These are phyloP conservation scores for Pleurotus salmoneostramineus DNA, from an alignment of 768 basidiomycete genomes.

Conservation along the genomic window DNA sequence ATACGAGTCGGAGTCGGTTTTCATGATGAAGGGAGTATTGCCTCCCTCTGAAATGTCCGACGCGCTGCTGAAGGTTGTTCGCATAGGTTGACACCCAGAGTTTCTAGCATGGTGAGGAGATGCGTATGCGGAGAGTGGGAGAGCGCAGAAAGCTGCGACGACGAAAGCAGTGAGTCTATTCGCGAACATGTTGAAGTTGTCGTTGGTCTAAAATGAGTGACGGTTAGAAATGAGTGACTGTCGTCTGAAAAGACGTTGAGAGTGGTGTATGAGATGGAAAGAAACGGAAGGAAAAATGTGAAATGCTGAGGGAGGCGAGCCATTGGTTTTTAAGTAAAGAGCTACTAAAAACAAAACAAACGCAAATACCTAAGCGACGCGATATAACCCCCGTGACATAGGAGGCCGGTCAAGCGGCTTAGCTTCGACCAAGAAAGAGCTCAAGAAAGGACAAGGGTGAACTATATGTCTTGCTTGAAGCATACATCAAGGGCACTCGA, in stretches of 20 bases:
- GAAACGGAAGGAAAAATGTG: background rate
- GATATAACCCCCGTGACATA: background rate
- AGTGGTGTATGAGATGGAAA: background rate
- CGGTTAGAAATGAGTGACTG: background rate
- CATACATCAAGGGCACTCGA: conserved; percentile 27
- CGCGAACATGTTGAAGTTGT: background rate
- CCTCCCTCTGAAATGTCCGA: conserved; percentile 15
- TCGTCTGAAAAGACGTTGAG: background rate
- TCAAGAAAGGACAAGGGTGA: too few relatives aligned
- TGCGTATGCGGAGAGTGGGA: background rate
- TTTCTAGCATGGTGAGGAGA: background rate
- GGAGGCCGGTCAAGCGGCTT: background rate
- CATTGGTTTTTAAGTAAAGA: background rate
- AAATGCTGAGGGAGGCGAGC: background rate
- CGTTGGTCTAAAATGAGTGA: background rate
- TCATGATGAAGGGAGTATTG: conserved; percentile 19
- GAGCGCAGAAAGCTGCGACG: background rate
- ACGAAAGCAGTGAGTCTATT: background rate
- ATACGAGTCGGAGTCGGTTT: conserved; percentile 26
- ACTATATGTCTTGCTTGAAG: too few relatives aligned
- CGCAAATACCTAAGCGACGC: background rate
- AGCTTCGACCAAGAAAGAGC: too few relatives aligned
- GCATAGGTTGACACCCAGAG: conserved; percentile 19
- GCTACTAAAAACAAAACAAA: background rate
- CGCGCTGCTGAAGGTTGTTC: conserved; percentile 17